Evolutionary conservation across 208 protist species (phyloP), one percentile per base, ranked within the genome.

Genomic region (Acanthamoeba triangularis): DNA sequence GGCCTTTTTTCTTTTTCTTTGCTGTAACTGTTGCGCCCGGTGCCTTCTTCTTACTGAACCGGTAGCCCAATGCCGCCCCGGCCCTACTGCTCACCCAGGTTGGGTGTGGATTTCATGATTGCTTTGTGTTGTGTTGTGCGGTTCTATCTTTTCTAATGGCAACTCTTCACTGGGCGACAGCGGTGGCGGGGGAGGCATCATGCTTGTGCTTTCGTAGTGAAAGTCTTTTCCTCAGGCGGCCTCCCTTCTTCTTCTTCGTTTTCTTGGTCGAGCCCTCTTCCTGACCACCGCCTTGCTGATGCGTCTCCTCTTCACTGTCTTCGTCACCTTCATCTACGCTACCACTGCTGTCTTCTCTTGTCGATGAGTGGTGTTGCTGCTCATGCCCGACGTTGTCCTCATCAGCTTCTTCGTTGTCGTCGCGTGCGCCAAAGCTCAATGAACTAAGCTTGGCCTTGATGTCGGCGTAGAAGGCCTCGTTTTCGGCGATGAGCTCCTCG

Each of bases 371-470:
- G 65, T 1, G 25, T 13, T n/a, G 25, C 30, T 72, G n/a, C 30
- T 72, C 65, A 47, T 47, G 44, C 30, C 18, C 30, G 7, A 8
- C 65, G 11, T 14, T n/a, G 28, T 63, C 20, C 65, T 72, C n/a
- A 23, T 20, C 30, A 14, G n/a, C 30, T 37, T 72, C 30, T 23
- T 72, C 59, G 23, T 10, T 23, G 30, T 78, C 30, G 23, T 84
- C 74, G 25, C 33, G n/a, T 7, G 10, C 74, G 10, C 10, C 74
- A 30, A 84, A 84, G 74, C 25, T 6, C 16, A 37, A 44, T 0
- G 74, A 72, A n/a, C 65, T 28, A 20, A 84, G 74, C 74, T 84
- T 84, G 41, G 74, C 74, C 74, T 84, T 84, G 74, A 84, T 84
- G 16, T 84, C 74, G 44, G 74, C 74, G 74, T 84, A 84, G 74